A percentile compares a stretch with the other conserved stretches of the same genome.
phyloP scores from a whole-genome alignment of 805 yeast species.

The Metschnikowia kofuensis region DNA sequence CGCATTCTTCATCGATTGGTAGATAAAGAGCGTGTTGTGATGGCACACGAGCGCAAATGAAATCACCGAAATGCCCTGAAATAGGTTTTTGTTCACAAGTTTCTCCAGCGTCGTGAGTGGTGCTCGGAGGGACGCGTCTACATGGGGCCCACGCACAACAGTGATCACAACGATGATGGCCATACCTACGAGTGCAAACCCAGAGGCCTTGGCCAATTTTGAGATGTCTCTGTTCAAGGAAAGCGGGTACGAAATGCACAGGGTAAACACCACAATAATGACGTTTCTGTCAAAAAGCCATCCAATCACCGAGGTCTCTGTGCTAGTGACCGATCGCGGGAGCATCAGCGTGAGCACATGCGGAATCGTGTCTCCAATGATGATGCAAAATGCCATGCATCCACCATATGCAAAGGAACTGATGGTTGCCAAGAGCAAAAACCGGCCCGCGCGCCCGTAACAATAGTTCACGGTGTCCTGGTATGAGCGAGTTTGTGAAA shows the following conservation, averaged over 20 bases:
- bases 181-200: slow-evolving; percentile 85
- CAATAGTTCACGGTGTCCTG: slow-evolving; percentile 82
- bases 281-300: slow-evolving; percentile 64
- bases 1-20: slow-evolving; percentile 75
- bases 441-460: slow-evolving; percentile 70
- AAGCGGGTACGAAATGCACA: slow-evolving; percentile 76
- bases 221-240: slow-evolving; percentile 80
- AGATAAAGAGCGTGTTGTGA: slow-evolving; percentile 88
- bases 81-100: slow-evolving; percentile 61
- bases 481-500: slow-evolving; percentile 73
- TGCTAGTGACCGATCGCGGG: slow-evolving; percentile 38
- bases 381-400: slow-evolving; percentile 87
- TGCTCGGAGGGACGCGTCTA: slow-evolving; percentile 48
- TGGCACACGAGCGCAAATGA: slow-evolving; percentile 96
- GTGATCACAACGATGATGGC: slow-evolving; percentile 71
- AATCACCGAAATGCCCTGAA: slow-evolving; percentile 91
- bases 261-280: slow-evolving; percentile 67
- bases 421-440: slow-evolving; percentile 68
- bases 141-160: slow-evolving; percentile 66
- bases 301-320: slow-evolving; percentile 31
- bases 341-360: slow-evolving; percentile 74
- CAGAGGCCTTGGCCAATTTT: slow-evolving; percentile 81
- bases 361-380: slow-evolving; percentile 93
- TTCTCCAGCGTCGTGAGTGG: slow-evolving; percentile 38
- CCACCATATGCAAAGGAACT: slow-evolving; percentile 94